These are phyloP conservation scores for Suillus sp. DNA, from an alignment of 768 basidiomycete species.

Conservation along the genomic window DNA sequence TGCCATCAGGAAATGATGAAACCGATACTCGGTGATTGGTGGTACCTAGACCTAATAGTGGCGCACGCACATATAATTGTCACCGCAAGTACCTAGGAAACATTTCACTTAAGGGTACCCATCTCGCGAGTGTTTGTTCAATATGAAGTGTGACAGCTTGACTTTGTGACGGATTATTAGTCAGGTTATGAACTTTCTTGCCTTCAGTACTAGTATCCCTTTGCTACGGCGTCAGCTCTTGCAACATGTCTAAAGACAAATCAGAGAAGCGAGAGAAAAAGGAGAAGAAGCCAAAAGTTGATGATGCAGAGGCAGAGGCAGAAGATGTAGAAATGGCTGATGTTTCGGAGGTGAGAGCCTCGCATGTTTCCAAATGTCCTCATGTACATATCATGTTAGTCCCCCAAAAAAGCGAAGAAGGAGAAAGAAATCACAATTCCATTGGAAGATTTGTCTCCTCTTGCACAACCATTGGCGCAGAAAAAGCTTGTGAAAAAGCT, in stretches of 20 bases:
- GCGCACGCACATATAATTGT: background rate
- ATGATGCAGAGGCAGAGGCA: conserved; percentile 30
- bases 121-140: background rate
- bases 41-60: background rate
- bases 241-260: conserved; percentile 70
- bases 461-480: conserved; percentile 91
- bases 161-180: background rate
- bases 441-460: conserved; percentile 85
- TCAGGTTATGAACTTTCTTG: background rate
- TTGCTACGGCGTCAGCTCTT: conserved; percentile 4
- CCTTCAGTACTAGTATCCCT: background rate
- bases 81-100: background rate
- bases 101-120: background rate
- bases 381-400: conserved; percentile 27
- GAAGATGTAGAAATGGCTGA: conserved; percentile 55
- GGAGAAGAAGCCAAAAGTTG: conserved; percentile 64
- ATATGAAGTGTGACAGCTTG: conserved; percentile 5
- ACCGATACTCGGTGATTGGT: conserved; percentile 12
- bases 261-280: conserved; percentile 77
- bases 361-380: conserved; percentile 6
- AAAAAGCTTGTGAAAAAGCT: conserved; percentile 94
- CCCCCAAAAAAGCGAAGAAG: conserved; percentile 62
- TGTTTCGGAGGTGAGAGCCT: conserved; percentile 31
- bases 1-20: conserved; percentile 42
- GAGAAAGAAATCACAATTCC: conserved; percentile 69